Base-by-base conservation (phyloP, 225 moss, liverwort and hornwort species). In the Pleurozium schreberi region DNA sequence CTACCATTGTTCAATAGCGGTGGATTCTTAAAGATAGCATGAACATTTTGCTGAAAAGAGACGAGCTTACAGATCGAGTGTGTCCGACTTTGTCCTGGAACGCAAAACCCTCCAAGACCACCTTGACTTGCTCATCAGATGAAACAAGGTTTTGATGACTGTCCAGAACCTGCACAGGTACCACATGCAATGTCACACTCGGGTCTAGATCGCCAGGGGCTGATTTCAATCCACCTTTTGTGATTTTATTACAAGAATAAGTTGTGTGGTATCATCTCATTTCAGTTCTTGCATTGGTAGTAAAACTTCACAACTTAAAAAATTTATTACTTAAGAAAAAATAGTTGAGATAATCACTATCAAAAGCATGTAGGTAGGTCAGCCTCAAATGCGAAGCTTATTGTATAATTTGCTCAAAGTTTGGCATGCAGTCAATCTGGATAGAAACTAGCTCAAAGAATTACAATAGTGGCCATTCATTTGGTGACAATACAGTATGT, bases 31-130 rank as follows among this genome's bases (percentile, higher is more conserved):
- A 69, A 75, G 50, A 42, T 38, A 45, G 36, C 43, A 45, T 42
- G 30, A 10, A 26, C 16, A n/a, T 14, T 69, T 67, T 58, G 38
- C 14, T 78, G 22, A 68, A 50, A 85, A 27, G 85, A 77, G 20
- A 82, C 49, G 55, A 81, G 36, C 90, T 87, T 84, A 92, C 89
- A 10, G 82, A 62, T 68, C 89, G 89, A 49, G 25, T 81, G 47
- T 31, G 36, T 89, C 89, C 89, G 49, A 34, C 64, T 91, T 90
- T 92, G 73, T 92, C 93, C 62, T 89, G 90, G 43, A 93, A 78
- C 40, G 34, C 87, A 82, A 92, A 89, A 40, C 92, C 92, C 13
- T 89, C 86, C 74, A 92, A 85, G 47, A 80, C 71, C 77, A 93
- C 78, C 88, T 88, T 91, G 49, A 92, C 87, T 74, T 64, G 68